phyloP scores from a whole-genome alignment of 2,329 filamentous ascomycete genomes.

The Fusarium praegraminearum region DNA sequence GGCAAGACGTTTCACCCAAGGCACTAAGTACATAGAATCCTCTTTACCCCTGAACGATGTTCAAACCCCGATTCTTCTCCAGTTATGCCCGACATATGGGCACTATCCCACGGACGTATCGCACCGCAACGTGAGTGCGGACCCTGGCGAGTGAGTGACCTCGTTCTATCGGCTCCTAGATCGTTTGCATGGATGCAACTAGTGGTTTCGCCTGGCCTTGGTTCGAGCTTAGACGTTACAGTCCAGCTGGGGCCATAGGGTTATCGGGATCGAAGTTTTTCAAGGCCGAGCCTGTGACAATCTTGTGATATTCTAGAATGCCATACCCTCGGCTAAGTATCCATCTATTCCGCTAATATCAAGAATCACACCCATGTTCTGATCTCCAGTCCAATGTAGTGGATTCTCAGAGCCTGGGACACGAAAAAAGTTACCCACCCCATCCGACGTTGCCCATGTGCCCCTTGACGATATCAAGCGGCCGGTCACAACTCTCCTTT shows the following conservation, averaged over 20 bases:
- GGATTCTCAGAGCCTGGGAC: conserved; percentile 11
- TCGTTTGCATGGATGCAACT: conserved; percentile 16
- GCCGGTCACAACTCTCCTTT: conserved; percentile 32
- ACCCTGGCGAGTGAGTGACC: conserved; percentile 33
- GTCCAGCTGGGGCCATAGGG: conserved; percentile 8
- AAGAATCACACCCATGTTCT: conserved; percentile 18
- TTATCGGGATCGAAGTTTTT: conserved; percentile 8
- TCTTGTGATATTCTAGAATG: conserved; percentile 23
- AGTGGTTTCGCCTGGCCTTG: conserved; percentile 25
- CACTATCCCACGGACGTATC: conserved; percentile 8
- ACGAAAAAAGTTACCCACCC: conserved; percentile 12
- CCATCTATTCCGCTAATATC: conserved; percentile 3
- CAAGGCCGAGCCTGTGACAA: conserved; percentile 35
- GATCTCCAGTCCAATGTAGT: conserved; percentile 18
- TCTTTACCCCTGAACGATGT: conserved; percentile 17
- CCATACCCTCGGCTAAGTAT: conserved; percentile 42
- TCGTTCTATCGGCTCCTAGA: conserved; percentile 14
- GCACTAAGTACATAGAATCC: neutral
- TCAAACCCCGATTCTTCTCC: conserved; percentile 39
- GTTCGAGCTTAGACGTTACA: conserved; percentile 23
- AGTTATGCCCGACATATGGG: conserved; percentile 34
- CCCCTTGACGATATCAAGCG: conserved; percentile 7
- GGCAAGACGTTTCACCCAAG: neutral
- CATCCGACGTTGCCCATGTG: conserved; percentile 22
- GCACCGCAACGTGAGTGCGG: conserved; percentile 32